Percentiles rank a stretch among this genome's conserved stretches.
These are phyloP conservation scores for Fulvia fulva DNA, from an alignment of 2,329 filamentous ascomycete species.

Conservation along the genomic window DNA sequence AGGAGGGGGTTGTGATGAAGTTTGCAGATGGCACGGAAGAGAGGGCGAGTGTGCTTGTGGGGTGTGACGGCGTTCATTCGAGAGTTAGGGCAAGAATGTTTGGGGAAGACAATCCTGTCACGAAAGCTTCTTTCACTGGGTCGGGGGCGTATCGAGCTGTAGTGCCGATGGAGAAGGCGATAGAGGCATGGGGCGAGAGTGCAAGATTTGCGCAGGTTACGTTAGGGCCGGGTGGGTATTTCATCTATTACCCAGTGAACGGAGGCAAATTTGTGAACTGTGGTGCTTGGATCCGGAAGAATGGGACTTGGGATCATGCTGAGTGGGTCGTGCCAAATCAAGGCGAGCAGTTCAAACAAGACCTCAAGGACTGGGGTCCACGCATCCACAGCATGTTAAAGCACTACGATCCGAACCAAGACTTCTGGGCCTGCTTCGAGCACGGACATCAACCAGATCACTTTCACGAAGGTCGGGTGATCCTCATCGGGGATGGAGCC, in stretches of 20 bases:
- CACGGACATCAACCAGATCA: slow-evolving; percentile 31
- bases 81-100: slow-evolving; percentile 52
- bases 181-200: slow-evolving; percentile 27
- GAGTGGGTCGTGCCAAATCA: slow-evolving; percentile 40
- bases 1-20: slow-evolving; percentile 29
- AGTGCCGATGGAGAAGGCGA: slow-evolving; percentile 55
- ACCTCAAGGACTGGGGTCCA: slow-evolving; percentile 43
- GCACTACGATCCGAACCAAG: slow-evolving; percentile 39
- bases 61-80: slow-evolving; percentile 63
- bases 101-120: slow-evolving; percentile 43
- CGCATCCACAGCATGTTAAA: slow-evolving; percentile 37
- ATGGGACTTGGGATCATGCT: slow-evolving; percentile 35
- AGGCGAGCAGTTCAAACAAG: slow-evolving; percentile 39
- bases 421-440: slow-evolving; percentile 47
- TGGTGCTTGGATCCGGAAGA: slow-evolving; percentile 42
- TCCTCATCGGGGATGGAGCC: slow-evolving; percentile 62
- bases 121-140: slow-evolving; percentile 49
- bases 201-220: slow-evolving; percentile 24
- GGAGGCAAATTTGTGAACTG: slow-evolving; percentile 56
- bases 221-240: slow-evolving; percentile 53
- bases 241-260: slow-evolving; percentile 60
- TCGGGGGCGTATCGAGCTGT: slow-evolving; percentile 61
- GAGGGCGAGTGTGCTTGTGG: slow-evolving; percentile 50
- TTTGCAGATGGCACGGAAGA: slow-evolving; percentile 46
- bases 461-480: slow-evolving; percentile 45